These are phyloP conservation scores for Syzygium aromaticum DNA, from an alignment of 345 rosid genomes.

Conservation along the genomic window DNA sequence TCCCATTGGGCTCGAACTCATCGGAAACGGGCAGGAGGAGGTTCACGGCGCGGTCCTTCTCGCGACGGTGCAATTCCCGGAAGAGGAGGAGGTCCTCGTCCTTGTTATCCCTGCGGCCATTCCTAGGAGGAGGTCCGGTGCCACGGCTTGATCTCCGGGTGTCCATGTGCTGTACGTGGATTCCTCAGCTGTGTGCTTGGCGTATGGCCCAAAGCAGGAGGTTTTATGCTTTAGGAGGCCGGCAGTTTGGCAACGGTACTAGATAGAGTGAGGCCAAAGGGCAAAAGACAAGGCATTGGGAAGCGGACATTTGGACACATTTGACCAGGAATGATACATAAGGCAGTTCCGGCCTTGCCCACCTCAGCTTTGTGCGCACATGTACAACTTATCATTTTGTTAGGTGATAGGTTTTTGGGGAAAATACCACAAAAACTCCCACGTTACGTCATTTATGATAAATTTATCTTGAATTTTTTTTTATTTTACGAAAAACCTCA, in stretches of 20 bases:
- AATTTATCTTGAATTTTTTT: too few relatives aligned
- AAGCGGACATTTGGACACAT: neutral
- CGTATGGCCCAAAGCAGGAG: neutral
- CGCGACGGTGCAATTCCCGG: slow-evolving; percentile 42
- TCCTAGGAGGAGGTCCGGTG: neutral
- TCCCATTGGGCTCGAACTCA: slow-evolving; percentile 34
- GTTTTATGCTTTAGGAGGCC: neutral
- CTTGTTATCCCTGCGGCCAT: slow-evolving; percentile 7
- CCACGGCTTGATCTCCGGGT: neutral
- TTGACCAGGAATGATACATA: neutral
- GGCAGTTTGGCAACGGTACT: neutral
- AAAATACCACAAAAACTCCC: too few relatives aligned
- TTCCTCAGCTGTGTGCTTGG: neutral
- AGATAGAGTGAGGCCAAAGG: neutral
- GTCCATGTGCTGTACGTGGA: neutral
- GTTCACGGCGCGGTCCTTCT: slow-evolving; percentile 26
- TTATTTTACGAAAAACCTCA: too few relatives aligned
- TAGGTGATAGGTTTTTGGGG: neutral
- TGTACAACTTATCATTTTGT: neutral
- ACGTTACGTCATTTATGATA: too few relatives aligned
- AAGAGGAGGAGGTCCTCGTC: slow-evolving; percentile 53
- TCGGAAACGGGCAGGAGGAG: slow-evolving; percentile 59
- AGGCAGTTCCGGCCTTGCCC: neutral
- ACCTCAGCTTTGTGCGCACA: neutral
- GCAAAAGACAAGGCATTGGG: neutral